These are phyloP conservation scores for Alternaria longipes DNA, from an alignment of 2,329 filamentous ascomycete species.

Conservation along the genomic window DNA sequence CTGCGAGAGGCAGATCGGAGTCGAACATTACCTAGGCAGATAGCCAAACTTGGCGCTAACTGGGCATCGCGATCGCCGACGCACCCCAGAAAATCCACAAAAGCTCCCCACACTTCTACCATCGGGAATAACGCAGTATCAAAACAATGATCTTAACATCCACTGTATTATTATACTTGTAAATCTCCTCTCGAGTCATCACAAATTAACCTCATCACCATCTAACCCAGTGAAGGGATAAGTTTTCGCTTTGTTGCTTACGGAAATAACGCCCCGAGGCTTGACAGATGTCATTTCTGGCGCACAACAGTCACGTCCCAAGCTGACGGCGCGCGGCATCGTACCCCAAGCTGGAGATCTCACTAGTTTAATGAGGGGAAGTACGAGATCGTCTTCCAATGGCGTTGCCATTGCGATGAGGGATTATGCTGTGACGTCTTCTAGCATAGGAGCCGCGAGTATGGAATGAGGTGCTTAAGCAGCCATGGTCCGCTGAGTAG, in stretches of 20 bases:
- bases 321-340: constrained; percentile 18
- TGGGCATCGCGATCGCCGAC: constrained; percentile 8
- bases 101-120: constrained; percentile 14
- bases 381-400: constrained; percentile 15
- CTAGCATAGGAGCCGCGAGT: constrained; percentile 7
- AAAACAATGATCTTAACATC: not conserved
- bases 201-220: accelerated
- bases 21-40: too few relatives aligned
- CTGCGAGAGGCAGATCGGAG: too few relatives aligned
- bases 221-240: not conserved
- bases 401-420: not conserved
- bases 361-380: constrained; percentile 20
- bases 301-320: constrained; percentile 13
- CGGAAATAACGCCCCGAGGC: constrained; percentile 14
- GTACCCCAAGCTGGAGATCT: constrained; percentile 8
- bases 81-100: constrained; percentile 25
- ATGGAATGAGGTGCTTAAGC: constrained; percentile 14
- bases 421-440: constrained; percentile 24
- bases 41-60: not conserved
- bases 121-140: not conserved
- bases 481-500: constrained; percentile 1
- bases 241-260: not conserved
- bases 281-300: constrained; percentile 26
- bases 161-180: not conserved
- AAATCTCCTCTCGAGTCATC: accelerated